phyloP scores from a whole-genome alignment of 345 rosid genomes.

The Hypericum androsaemum region DNA sequence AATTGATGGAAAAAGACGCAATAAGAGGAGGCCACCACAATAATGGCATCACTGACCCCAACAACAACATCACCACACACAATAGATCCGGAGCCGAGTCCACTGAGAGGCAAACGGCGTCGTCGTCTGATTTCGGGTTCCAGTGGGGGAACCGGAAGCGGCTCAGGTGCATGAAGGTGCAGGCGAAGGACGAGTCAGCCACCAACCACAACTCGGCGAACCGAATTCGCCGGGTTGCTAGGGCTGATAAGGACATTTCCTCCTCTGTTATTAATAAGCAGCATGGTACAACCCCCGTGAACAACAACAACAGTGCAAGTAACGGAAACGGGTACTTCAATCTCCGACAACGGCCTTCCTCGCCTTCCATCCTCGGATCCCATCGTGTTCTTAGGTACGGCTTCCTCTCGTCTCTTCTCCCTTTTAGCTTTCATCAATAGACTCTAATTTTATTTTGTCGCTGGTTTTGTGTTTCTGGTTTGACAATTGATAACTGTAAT shows the following conservation, averaged over 20 bases:
- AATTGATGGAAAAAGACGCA: constrained; percentile 39
- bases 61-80: constrained; percentile 8
- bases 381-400: constrained; percentile 55
- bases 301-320: constrained; percentile 6
- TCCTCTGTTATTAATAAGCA: constrained; percentile 8
- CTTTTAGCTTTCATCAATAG: not conserved
- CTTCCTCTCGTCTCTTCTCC: not conserved
- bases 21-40: constrained; percentile 20
- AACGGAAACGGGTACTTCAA: constrained; percentile 31
- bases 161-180: constrained; percentile 63
- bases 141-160: constrained; percentile 80
- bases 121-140: constrained; percentile 39
- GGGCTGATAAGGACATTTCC: constrained; percentile 28
- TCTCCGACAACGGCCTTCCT: constrained; percentile 44
- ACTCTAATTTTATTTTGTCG: not conserved
- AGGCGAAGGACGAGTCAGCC: constrained; percentile 37
- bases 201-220: constrained; percentile 15
- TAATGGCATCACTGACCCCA: constrained; percentile 13
- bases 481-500: constrained; percentile 13
- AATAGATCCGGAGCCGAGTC: constrained; percentile 23
- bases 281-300: constrained; percentile 6
- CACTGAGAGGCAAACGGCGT: constrained; percentile 19
- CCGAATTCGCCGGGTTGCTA: constrained; percentile 38
- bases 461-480: not conserved
- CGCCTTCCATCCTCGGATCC: constrained; percentile 34